Evolutionary conservation across 2,329 filamentous ascomycete species (phyloP).

Genomic region (Diaporthe citrichinensis): DNA sequence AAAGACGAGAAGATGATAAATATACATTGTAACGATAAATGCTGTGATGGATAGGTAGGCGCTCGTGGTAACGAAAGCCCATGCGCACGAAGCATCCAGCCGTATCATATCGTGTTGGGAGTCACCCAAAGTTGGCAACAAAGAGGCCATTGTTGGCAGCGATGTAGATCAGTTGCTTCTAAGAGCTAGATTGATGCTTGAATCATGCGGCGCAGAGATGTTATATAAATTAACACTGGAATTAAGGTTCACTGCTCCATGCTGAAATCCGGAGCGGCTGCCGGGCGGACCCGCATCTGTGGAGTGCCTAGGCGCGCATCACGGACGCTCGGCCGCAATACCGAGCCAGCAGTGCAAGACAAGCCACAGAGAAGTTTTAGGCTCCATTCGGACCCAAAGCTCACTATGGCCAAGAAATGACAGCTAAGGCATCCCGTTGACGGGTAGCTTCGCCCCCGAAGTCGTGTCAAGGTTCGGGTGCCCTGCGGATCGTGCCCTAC

Average conservation of each 20-base stretch:
- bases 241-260: too few relatives aligned
- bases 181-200: not conserved
- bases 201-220: not conserved
- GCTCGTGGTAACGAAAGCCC: too few relatives aligned
- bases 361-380: not conserved
- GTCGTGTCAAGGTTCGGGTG: not conserved
- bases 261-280: too few relatives aligned
- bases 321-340: constrained; percentile 8
- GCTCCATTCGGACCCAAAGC: not conserved
- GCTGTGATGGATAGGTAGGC: not conserved
- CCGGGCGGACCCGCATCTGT: too few relatives aligned
- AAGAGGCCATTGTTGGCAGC: not conserved
- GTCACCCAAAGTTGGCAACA: not conserved
- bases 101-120: not conserved
- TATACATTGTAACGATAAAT: not conserved
- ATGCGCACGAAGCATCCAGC: not conserved
- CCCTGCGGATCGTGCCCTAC: too few relatives aligned
- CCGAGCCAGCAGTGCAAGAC: not conserved
- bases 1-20: not conserved
- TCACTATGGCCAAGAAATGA: not conserved
- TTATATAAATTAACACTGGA: not conserved
- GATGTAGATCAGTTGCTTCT: not conserved
- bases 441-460: not conserved
- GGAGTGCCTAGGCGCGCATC: not conserved
- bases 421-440: too few relatives aligned